A percentile compares a stretch with the other conserved stretches of the same genome.
phyloP scores from a whole-genome alignment of 495 filamentous ascomycete species.

The Tuber aestivum region DNA sequence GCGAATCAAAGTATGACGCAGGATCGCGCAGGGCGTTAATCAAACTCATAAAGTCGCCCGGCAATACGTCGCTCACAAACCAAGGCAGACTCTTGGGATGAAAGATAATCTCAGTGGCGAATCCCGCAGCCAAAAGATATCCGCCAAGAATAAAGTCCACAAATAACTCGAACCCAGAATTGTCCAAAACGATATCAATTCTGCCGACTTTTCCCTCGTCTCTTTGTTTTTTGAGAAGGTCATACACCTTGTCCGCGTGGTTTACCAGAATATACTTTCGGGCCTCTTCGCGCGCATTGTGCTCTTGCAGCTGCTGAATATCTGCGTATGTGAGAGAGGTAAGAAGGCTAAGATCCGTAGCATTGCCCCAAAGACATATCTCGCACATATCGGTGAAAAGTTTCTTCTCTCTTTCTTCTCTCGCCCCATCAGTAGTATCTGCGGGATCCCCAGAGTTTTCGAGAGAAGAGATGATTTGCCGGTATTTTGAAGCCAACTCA shows the following conservation, averaged over 20 bases:
- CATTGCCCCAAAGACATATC: slow-evolving; percentile 97
- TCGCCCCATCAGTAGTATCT: slow-evolving; percentile 43
- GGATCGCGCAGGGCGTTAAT: slow-evolving; percentile 70
- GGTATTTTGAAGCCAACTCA: slow-evolving; percentile 74
- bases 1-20: slow-evolving; percentile 60
- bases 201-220: slow-evolving; percentile 52
- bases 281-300: slow-evolving; percentile 70
- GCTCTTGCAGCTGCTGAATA: slow-evolving; percentile 90
- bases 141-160: slow-evolving; percentile 88
- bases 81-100: slow-evolving; percentile 92
- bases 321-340: slow-evolving; percentile 89
- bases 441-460: slow-evolving; percentile 56
- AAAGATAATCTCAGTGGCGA: slow-evolving; percentile 82
- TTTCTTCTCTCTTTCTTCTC: slow-evolving; percentile 64
- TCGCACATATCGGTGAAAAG: slow-evolving; percentile 92
- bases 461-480: slow-evolving; percentile 36
- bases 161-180: slow-evolving; percentile 93
- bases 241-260: slow-evolving; percentile 68
- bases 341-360: slow-evolving; percentile 86
- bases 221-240: slow-evolving; percentile 60
- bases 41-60: slow-evolving; percentile 72
- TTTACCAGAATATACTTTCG: slow-evolving; percentile 88
- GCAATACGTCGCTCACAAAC: slow-evolving; percentile 94
- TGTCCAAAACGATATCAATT: slow-evolving; percentile 91
- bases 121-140: slow-evolving; percentile 70